These are phyloP conservation scores for Phoma herbarum DNA, from an alignment of 2,329 filamentous ascomycete species.

Conservation along the genomic window DNA sequence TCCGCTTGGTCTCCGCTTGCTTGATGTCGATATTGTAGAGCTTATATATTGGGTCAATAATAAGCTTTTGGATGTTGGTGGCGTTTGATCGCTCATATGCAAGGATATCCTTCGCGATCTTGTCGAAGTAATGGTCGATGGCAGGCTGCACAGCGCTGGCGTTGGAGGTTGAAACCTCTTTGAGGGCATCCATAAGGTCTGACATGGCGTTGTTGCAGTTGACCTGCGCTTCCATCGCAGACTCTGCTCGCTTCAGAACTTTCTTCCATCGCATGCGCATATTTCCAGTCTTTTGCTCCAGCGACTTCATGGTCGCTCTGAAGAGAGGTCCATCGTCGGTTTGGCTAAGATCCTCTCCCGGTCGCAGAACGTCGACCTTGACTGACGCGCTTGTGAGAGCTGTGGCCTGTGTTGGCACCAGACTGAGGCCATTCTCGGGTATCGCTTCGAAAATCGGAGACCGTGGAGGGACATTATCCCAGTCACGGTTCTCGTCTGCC, in stretches of 20 bases:
- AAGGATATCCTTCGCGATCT: constrained; percentile 90
- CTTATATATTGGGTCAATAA: constrained; percentile 92
- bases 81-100: constrained; percentile 87
- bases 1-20: constrained; percentile 94
- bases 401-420: constrained; percentile 54
- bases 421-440: constrained; percentile 57
- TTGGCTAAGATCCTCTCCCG: constrained; percentile 79
- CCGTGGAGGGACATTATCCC: constrained; percentile 54
- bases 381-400: constrained; percentile 56
- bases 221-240: constrained; percentile 79
- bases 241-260: constrained; percentile 91
- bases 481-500: constrained; percentile 62
- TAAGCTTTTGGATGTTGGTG: constrained; percentile 83
- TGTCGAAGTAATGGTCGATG: constrained; percentile 97
- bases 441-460: constrained; percentile 59
- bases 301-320: constrained; percentile 92
- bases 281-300: constrained; percentile 95
- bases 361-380: constrained; percentile 89
- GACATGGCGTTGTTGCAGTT: constrained; percentile 86
- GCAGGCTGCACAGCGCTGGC: constrained; percentile 97
- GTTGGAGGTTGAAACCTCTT: constrained; percentile 88
- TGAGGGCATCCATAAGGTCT: constrained; percentile 83
- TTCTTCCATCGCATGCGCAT: constrained; percentile 97
- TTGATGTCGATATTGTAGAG: constrained; percentile 97
- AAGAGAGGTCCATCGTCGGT: constrained; percentile 95